These are phyloP conservation scores for Coelastrella sp. DNA, from an alignment of 139 green algal species.

Conservation along the genomic window DNA sequence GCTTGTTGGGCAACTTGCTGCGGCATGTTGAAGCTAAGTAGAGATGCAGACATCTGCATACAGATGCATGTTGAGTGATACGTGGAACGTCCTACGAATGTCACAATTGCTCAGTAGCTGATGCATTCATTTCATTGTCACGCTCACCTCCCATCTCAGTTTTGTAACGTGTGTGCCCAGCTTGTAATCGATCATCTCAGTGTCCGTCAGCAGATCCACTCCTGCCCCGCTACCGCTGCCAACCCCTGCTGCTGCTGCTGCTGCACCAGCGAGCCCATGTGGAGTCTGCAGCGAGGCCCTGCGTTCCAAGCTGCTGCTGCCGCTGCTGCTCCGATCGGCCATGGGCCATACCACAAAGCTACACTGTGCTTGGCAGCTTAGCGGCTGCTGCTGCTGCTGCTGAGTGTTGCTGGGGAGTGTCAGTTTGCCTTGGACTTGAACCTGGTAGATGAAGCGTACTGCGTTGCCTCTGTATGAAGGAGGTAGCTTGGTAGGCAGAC, in stretches of 20 bases:
- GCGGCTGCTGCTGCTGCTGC: slow-evolving; percentile 11
- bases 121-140: no score
- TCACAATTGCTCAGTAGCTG: no score
- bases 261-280: not conserved
- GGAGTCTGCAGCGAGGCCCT: not conserved
- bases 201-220: not conserved
- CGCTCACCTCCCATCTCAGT: slow-evolving; percentile 41
- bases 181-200: slow-evolving; percentile 44
- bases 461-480: slow-evolving; percentile 68
- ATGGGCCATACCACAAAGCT: slow-evolving; percentile 38
- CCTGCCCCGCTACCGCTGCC: not conserved
- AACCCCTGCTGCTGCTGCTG: not conserved
- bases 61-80: no score
- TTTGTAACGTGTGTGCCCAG: slow-evolving; percentile 5
- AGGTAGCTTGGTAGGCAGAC: slow-evolving; percentile 61
- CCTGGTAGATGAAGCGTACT: slow-evolving; percentile 61
- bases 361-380: slow-evolving; percentile 20
- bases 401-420: not conserved
- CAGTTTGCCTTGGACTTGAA: slow-evolving; percentile 35
- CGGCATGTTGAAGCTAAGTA: no score
- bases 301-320: slow-evolving; percentile 14
- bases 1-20: not conserved
- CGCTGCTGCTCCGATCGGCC: not conserved
- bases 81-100: no score
- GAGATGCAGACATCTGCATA: no score